Percentiles rank a stretch among this genome's conserved stretches.
Conservation (phyloP, 2,329 filamentous ascomycete genomes). For the Aspergillus tubingensis region DNA sequence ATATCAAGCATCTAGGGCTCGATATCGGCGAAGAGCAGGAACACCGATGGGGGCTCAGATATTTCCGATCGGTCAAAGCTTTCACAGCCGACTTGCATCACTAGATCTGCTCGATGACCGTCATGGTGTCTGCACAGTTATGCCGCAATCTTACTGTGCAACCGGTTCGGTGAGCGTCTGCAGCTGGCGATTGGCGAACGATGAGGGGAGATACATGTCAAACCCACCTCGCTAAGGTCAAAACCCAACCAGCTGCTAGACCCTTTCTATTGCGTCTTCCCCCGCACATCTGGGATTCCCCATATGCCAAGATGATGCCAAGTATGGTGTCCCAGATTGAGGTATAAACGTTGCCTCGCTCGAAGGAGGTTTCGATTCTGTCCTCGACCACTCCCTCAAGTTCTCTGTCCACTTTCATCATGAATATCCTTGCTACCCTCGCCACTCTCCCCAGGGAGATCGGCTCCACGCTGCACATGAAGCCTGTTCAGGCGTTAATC, state of each 20-base stretch:
- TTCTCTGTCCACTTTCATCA: not conserved
- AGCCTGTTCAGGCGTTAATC: not conserved
- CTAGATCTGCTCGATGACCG: too few species aligned
- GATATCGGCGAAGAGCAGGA: too few species aligned
- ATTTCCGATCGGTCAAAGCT: too few species aligned
- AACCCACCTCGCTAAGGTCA: not conserved
- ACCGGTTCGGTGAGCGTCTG: too few species aligned
- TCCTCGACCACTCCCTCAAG: not conserved
- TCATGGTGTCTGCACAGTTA: too few species aligned
- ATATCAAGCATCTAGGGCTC: not conserved
- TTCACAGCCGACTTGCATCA: too few species aligned
- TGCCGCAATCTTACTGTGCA: too few species aligned
- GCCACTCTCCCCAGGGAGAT: not conserved
- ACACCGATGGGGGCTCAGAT: too few species aligned
- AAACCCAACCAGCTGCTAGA: not conserved
- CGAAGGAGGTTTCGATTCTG: not conserved
- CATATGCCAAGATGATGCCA: not conserved
- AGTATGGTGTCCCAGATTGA: not conserved
- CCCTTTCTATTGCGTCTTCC: not conserved
- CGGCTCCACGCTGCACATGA: not conserved
- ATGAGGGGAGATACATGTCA: not conserved
- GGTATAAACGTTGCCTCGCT: not conserved
- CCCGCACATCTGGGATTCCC: not conserved
- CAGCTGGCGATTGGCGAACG: not conserved
- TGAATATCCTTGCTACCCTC: not conserved